Conservation (phyloP, 164 flowering plant genomes). For the Magnolia kwangsiensis region DNA sequence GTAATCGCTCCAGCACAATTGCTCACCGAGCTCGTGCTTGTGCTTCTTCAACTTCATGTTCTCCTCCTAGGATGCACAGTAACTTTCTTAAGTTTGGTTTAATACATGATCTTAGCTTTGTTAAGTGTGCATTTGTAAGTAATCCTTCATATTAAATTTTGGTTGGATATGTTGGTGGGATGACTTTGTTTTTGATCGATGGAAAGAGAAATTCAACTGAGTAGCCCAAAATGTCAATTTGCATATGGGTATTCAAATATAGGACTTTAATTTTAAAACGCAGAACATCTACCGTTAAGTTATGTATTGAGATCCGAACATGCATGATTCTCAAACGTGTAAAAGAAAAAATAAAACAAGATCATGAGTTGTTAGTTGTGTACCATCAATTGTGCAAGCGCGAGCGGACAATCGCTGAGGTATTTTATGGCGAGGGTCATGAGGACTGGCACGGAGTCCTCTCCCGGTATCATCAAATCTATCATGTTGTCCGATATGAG, state of each 20-base stretch:
- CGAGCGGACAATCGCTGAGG: slow-evolving; percentile 74
- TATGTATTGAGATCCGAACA: no score
- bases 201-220: no score
- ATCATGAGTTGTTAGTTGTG: neutral
- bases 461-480: slow-evolving; percentile 97
- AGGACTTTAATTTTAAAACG: no score
- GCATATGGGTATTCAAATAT: no score
- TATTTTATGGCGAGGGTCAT: slow-evolving; percentile 88
- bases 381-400: slow-evolving; percentile 71
- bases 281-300: no score
- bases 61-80: slow-evolving; percentile 56
- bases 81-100: no score
- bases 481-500: slow-evolving; percentile 81
- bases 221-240: no score
- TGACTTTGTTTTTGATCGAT: no score
- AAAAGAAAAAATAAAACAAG: neutral
- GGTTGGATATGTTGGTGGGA: no score
- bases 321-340: neutral
- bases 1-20: slow-evolving; percentile 65
- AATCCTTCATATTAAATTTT: no score
- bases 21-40: slow-evolving; percentile 45
- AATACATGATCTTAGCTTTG: no score
- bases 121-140: no score
- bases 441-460: slow-evolving; percentile 88
- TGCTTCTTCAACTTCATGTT: slow-evolving; percentile 58